Base-by-base conservation (phyloP, 345 rosid genomes). In the Stellera chamaejasme region DNA sequence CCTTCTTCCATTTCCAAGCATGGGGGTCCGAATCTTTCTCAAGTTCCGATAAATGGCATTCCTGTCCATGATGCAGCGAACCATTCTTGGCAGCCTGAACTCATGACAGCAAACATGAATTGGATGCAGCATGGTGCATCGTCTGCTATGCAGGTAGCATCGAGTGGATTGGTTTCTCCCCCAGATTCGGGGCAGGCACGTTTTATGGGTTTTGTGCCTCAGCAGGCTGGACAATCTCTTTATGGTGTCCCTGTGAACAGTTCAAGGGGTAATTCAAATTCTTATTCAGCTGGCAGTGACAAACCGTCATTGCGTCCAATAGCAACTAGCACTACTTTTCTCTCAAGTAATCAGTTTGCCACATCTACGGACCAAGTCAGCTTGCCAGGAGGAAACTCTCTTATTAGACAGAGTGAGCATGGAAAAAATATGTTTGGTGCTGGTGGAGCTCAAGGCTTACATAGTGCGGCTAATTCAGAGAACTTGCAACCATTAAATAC, bases 201-300 rank as follows among this genome's bases (percentile, higher is more conserved):
- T 49, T 45, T 74, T 54, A 63, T 70, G 76, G 77, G 82, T 50
- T 59, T 67, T 58, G 73, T 58, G 73, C 75, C 88, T 50, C 95
- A 75, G 46, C 86, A 84, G 56, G 70, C 65, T 68, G 84, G 80
- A 67, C 88, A 70, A 55, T 89, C 99, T 51, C 77, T 87, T 58
- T 75, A 79, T 58, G 90, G 91, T 16, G 75, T 79, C 63, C 84
- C 83, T 50, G 59, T 74, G 45, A 59, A 81, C 58, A 75, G 79
- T 48, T 54, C 80, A 55, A 77, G 81, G 61, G 75, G 69, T 39
- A 69, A 63, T 72, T 65, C 73, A 19, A 74, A 53, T 71, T 69
- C 62, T 64, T 70, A 83, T 60, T 23, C 83, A 23, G 65, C 71
- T 28, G 87, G 77, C 66, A 71, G 76, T 71, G 86, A 79, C 64